A percentile compares a stretch with the other conserved stretches of the same genome.
Conservation (phyloP, 2,329 filamentous ascomycete species). For the Xylariaceae sp. region DNA sequence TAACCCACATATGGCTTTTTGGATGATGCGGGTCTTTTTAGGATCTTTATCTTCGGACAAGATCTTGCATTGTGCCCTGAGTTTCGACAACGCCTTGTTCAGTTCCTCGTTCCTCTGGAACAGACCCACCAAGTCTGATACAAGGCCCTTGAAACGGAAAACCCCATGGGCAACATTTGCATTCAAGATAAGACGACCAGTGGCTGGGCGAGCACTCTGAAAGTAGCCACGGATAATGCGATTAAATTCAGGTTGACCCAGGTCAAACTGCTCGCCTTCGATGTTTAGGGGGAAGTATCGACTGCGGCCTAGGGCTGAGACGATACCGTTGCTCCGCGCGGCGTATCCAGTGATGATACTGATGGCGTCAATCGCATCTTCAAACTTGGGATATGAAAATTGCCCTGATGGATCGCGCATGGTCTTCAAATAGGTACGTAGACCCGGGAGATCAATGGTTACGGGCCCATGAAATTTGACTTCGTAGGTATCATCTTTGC, state of each 20-base stretch:
- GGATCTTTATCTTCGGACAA: conserved; percentile 22
- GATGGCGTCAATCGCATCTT: conserved; percentile 48
- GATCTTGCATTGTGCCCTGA: conserved; percentile 24
- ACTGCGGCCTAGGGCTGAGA: conserved; percentile 43
- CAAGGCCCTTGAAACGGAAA: conserved; percentile 42
- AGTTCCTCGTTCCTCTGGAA: neutral
- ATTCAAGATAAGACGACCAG: conserved; percentile 52
- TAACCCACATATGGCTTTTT: conserved; percentile 26
- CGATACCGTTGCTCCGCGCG: conserved; percentile 37
- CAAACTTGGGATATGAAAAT: conserved; percentile 45
- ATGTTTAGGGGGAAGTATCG: conserved; percentile 46
- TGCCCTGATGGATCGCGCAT: conserved; percentile 39
- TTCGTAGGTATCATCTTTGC: conserved; percentile 36
- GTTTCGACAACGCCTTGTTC: conserved; percentile 20
- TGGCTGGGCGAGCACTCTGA: conserved; percentile 51
- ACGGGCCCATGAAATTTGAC: conserved; percentile 42
- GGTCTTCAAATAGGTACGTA: conserved; percentile 45
- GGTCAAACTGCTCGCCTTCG: conserved; percentile 25
- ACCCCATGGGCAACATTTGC: conserved; percentile 52
- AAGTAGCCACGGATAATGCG: conserved; percentile 52
- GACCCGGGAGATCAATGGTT: conserved; percentile 37
- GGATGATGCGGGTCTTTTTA: conserved; percentile 16
- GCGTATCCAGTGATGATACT: conserved; percentile 48
- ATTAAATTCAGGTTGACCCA: conserved; percentile 34
- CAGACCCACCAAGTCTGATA: conserved; percentile 36